Base-by-base conservation (phyloP, 371 early-diverging fungal species). In the Dentiscutata heterogama region DNA sequence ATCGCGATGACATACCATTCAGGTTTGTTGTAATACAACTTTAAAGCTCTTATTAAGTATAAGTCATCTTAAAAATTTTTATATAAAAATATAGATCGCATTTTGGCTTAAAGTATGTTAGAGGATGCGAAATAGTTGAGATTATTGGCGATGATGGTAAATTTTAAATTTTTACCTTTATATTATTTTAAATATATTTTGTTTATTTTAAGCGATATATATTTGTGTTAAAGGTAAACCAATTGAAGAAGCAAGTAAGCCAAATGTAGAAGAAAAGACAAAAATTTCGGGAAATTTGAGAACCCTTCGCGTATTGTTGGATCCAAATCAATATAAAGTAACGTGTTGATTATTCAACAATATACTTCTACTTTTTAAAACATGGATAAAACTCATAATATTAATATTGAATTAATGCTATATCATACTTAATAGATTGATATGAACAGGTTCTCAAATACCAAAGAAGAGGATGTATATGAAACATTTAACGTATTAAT, bases 101-200 rank as follows among this genome's bases (percentile, higher is more conserved):
- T 76, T 96, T 90, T 80, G 96, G 96, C 35, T 88, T 97, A 35
- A 92, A 91, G 39, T 88, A 89, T 82, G 88, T 97, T 54, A 94
- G 99, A 46, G 97, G 97, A 2, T 96, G 97, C 84, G 94, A 97
- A 88, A 90, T 99, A 29, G 87, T 91, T 13, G 93, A 94, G 54
- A 85, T 94, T 1, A 83, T 97, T 83, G 96, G 94, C 50, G 90
- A 87, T 22, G 92, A 95, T 73, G 96, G 96, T 77, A 42, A 77
- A 3, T 61, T 63, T 50, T 53, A 54, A 13, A 7, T 25, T 16
- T 74, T 56, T 74, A 85, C 65, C 80, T 85, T 29, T 20, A n/a
- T 27, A 46, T 22, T 20, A 72, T 77, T 78, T 46, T 10, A 46
- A 46, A 18, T 56, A 16, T 74, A 2, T 50, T 6, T 74, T 27